Evolutionary conservation across 768 basidiomycete genomes (phyloP).

Genomic region (Podaxis sp.): DNA sequence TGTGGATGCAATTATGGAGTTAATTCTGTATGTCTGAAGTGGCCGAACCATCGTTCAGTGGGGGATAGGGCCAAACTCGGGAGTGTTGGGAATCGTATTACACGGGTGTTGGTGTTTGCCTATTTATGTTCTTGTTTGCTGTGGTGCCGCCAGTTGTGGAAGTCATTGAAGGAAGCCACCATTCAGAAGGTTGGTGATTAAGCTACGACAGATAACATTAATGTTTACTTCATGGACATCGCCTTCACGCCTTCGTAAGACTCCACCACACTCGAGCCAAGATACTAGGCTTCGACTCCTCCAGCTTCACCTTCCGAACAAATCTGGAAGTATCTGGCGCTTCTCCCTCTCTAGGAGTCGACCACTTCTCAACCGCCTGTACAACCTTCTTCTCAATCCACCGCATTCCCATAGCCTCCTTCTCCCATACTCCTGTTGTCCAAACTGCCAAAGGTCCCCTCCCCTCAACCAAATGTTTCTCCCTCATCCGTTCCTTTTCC

Average conservation of each 20-base stretch:
- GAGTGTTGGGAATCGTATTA: no score
- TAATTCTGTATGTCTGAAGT: conserved; percentile 38
- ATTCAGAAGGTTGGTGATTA: no score
- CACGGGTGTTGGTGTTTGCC: no score
- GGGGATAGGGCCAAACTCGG: not conserved
- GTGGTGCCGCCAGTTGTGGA: no score
- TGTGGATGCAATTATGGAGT: conserved; percentile 43
- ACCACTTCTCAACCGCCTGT: conserved; percentile 38
- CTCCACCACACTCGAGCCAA: not conserved
- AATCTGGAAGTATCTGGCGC: conserved; percentile 23
- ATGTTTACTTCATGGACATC: not conserved
- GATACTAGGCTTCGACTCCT: not conserved
- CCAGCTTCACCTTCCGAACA: conserved; percentile 19
- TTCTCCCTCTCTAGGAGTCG: conserved; percentile 20
- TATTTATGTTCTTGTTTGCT: no score
- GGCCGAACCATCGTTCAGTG: conserved; percentile 21
- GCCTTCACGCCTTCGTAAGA: not conserved
- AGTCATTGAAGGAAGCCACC: no score
- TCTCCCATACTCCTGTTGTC: conserved; percentile 69
- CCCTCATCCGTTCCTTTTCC: conserved; percentile 2
- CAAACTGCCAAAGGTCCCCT: conserved; percentile 60
- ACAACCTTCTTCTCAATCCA: conserved; percentile 54
- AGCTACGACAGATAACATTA: not conserved
- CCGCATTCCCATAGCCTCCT: conserved; percentile 58
- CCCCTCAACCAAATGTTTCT: conserved; percentile 7